These are phyloP conservation scores for barley (Hordeum vulgare) DNA, from an alignment of 176 grass and related monocot genomes.

Conservation along the genomic window MorexV3_pseudomolecules_assembly NC_058524.1:216125848-216126347, in stretches of 20 bases:
- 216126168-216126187: conserved; percentile 67
- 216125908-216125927: conserved; percentile 93
- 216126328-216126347: conserved; percentile 60
- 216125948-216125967: conserved; percentile 56
- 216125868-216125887: conserved; percentile 68
- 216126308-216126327: conserved; percentile 72
- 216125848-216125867: conserved; percentile 45
- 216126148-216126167: conserved; percentile 60
- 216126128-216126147: conserved; percentile 93
- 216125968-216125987: conserved; percentile 70
- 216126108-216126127: conserved; percentile 59
- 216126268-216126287: conserved; percentile 52
- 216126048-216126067: conserved; percentile 58
- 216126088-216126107: conserved; percentile 58
- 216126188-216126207: conserved; percentile 50
- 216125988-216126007: conserved; percentile 75
- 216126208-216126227: conserved; percentile 80
- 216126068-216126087: conserved; percentile 79
- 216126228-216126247: conserved; percentile 69
- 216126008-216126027: conserved; percentile 76
- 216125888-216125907: conserved; percentile 76
- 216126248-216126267: conserved; percentile 61
- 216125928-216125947: conserved; percentile 60
- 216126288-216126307: conserved; percentile 33
- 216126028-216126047: conserved; percentile 62